These are phyloP conservation scores for Rhizodiscina lignyota DNA, from an alignment of 495 filamentous ascomycete genomes.

Conservation along the genomic window DNA sequence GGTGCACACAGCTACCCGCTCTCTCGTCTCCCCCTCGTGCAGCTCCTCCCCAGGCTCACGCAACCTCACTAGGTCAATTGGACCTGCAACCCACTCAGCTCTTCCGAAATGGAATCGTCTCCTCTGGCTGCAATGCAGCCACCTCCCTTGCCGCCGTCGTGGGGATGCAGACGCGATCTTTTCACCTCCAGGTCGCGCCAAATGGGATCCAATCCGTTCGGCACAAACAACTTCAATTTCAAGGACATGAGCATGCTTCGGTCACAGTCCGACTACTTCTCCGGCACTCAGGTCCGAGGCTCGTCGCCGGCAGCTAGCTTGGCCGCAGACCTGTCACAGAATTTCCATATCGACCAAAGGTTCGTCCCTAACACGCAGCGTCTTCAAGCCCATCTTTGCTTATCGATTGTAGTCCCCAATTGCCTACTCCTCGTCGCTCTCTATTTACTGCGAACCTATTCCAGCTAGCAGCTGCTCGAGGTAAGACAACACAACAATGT, in stretches of 20 bases:
- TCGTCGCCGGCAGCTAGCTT: conserved; percentile 83
- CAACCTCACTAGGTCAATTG: not conserved
- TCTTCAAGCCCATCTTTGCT: conserved; percentile 18
- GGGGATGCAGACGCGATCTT: conserved; percentile 34
- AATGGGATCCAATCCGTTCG: conserved; percentile 35
- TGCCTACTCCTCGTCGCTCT: conserved; percentile 81
- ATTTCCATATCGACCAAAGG: conserved; percentile 90
- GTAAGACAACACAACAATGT: conserved; percentile 47
- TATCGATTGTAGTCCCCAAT: conserved; percentile 50
- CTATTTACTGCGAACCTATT: conserved; percentile 76
- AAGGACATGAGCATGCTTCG: conserved; percentile 51
- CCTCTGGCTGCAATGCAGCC: conserved; percentile 90
- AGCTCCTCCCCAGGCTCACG: not conserved
- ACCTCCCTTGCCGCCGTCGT: conserved; percentile 38
- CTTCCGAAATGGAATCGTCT: conserved; percentile 66
- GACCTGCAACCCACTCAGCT: not conserved
- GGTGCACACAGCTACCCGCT: conserved; percentile 4
- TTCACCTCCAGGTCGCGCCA: conserved; percentile 34
- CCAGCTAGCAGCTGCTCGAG: conserved; percentile 45
- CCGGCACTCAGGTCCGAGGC: conserved; percentile 47
- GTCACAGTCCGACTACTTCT: conserved; percentile 51
- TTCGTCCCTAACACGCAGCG: conserved; percentile 29
- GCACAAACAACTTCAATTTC: conserved; percentile 52
- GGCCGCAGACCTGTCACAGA: conserved; percentile 86
- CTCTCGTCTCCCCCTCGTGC: conserved; percentile 2